Base-by-base conservation (phyloP, 805 yeast species). In the Wickerhamomyces silvicola region DNA sequence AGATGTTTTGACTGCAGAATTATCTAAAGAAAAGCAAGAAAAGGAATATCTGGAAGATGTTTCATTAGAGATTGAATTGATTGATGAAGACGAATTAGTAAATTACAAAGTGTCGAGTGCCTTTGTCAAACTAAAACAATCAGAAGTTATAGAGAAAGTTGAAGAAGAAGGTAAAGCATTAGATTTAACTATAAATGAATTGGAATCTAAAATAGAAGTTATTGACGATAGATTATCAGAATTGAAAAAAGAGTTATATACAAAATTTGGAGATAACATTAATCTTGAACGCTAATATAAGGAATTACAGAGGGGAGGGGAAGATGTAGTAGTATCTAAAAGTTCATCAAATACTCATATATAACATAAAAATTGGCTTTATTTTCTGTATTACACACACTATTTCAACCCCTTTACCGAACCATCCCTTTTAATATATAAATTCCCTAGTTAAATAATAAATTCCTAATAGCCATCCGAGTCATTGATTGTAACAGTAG, bases 1-100 rank as follows among this genome's bases (percentile, higher is more conserved):
- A 43, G 86, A 83, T 42, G 66, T 67, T 13, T 54, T 78, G 10
- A 63, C 68, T 20, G 68, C 59, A 13, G 68, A 68, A 30, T 61
- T 82, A 22, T 59, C 63, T 14, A 59, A 60, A 33, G 62, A 68
- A 39, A 64, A 68, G 44, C 71, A 74, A 38, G 95, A 86, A 47
- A 84, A 86, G 45, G 97, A 87, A 50, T 85, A 84, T 48, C 61
- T 90, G 19, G 95, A 86, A 45, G 97, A 90, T 51, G 78, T 86
- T 21, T 65, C 83, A 6, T 50, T 85, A 50, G 98, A 90, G 51
- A 66, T 90, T 25, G 97, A 90, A 57, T 70, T 92, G 27, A 59
- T 86, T 19, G 97, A 90, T 42, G 78, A 73, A 45, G 87, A 78
- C 33, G 87, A 80, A 26, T 59, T 67, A 35, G 60, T 81, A 7